Conservation (phyloP, 1,139 yeast species). For the Suhomyces bolitotheri region DNA sequence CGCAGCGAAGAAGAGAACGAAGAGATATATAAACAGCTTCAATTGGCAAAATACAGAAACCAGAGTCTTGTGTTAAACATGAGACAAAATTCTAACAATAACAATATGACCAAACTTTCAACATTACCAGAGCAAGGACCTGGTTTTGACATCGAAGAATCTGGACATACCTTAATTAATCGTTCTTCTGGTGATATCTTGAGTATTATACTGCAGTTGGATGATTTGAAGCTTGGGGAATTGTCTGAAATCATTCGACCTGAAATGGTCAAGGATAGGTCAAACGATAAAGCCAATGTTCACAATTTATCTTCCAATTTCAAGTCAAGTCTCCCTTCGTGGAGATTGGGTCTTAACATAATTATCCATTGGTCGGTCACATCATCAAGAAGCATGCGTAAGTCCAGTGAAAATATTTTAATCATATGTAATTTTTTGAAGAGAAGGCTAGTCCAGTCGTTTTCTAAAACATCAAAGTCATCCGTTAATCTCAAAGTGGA, state of each 20-base stretch:
- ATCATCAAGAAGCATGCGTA: conserved; percentile 30
- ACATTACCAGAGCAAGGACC: not conserved
- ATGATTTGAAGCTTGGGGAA: conserved; percentile 32
- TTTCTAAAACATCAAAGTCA: conserved; percentile 20
- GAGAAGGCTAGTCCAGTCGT: conserved; percentile 28
- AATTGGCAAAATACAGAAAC: conserved; percentile 64
- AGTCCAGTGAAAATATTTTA: conserved; percentile 35
- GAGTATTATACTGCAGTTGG: conserved; percentile 35
- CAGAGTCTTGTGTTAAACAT: conserved; percentile 66
- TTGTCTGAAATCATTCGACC: conserved; percentile 35
- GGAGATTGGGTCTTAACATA: conserved; percentile 43
- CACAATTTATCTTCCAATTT: not conserved
- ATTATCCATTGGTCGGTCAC: conserved; percentile 54
- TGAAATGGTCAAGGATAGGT: not conserved
- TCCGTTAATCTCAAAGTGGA: conserved; percentile 35
- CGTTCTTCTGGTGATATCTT: conserved; percentile 37
- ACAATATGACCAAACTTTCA: conserved; percentile 2
- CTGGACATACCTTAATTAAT: conserved; percentile 21
- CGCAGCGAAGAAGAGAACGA: conserved; percentile 23
- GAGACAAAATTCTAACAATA: conserved; percentile 12
- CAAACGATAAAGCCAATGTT: not conserved
- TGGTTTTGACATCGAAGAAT: conserved; percentile 5
- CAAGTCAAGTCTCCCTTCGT: conserved; percentile 19
- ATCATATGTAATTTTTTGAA: conserved; percentile 43
- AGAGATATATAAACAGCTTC: conserved; percentile 52